Conservation (phyloP, 1,284 basidiomycete genomes). For the Trametes pubescens region DNA sequence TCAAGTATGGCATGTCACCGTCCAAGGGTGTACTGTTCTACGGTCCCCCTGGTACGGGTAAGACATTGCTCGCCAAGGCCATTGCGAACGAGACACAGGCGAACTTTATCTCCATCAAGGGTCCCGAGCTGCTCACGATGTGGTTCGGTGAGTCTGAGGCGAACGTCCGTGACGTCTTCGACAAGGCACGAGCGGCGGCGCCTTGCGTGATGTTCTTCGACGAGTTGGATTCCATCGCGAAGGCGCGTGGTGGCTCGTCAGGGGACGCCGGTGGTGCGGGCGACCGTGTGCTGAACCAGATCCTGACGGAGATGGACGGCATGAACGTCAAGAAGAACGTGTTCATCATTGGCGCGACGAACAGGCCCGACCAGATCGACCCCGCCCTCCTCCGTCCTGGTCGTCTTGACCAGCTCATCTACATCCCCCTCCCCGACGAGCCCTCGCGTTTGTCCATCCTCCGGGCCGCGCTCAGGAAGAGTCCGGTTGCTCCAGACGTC, state of each 20-base stretch:
- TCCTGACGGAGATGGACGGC: slow-evolving; percentile 99
- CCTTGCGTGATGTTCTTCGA: slow-evolving; percentile 99
- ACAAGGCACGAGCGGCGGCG: slow-evolving; percentile 98
- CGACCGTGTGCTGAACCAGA: slow-evolving; percentile 97
- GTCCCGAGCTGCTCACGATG: slow-evolving; percentile 97
- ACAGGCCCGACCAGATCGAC: slow-evolving; percentile 99
- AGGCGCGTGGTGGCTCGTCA: slow-evolving; percentile 85
- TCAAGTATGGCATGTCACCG: slow-evolving; percentile 99
- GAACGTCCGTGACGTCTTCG: slow-evolving; percentile 99
- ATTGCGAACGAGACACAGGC: slow-evolving; percentile 99
- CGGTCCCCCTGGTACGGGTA: slow-evolving; percentile 97
- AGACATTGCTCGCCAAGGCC: slow-evolving; percentile 94
- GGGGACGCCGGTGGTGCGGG: slow-evolving; percentile 96
- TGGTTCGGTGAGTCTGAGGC: slow-evolving; percentile 99
- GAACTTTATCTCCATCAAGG: slow-evolving; percentile 98
- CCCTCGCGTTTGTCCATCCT: slow-evolving; percentile 92
- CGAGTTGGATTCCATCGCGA: slow-evolving; percentile 98
- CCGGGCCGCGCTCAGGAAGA: slow-evolving; percentile 91
- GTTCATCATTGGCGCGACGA: slow-evolving; percentile 98
- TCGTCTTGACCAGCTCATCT: slow-evolving; percentile 96
- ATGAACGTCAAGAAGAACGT: slow-evolving; percentile 99
- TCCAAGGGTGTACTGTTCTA: slow-evolving; percentile 99
- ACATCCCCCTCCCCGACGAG: slow-evolving; percentile 96
- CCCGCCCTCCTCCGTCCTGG: slow-evolving; percentile 96
- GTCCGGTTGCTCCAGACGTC: slow-evolving; percentile 88